Base-by-base conservation (phyloP, 306 rosid species). In the Lathyrus sativus region DNA sequence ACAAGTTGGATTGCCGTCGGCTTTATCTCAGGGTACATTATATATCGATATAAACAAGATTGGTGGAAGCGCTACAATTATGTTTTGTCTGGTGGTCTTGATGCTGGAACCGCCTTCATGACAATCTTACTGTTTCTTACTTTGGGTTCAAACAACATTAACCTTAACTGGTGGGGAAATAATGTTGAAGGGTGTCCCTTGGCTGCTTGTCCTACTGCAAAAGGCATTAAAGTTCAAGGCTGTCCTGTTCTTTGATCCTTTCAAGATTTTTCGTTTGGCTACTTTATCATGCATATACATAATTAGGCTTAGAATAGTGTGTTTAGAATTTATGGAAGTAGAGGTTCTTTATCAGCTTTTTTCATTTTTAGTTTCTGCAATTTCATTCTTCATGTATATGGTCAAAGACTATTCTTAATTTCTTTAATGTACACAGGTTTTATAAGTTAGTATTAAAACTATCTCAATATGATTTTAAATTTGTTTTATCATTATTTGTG, bases 41-140 rank as follows among this genome's bases (percentile, higher is more conserved):
- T 73, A 22, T 91, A 62, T 46, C 65, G 81, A 53, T 86, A 88
- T 42, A 42, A 31, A 46, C 87, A 78, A 22, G 75, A 82, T 2
- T 60, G 77, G 91, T 91, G 93, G 96, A 79, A 75, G 68, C 78
- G 85, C 7, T 85, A 79, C 67, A 91, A 91, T 54, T 88, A 85
- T 65, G 85, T 91, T 19, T 44, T 91, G 13, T 91, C 91, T 0
- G 97, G 91, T 4, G 93, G 91, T n/a, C 82, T 91, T 35, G 96
- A 88, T 67, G 96, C 97, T 2, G 97, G 96, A 80, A 88, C 91
- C 12, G 89, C 97, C 17, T 86, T 91, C 65, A 85, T 83, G 87
- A 75, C 91, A 7, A 70, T 91, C 75, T 60, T 88, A 33, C 19
- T 86, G 28, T 91, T 88, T 72, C 70, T 86, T 57, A 12, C 80